Percentiles rank a stretch among this genome's conserved stretches.
Conservation (phyloP, 805 yeast genomes). For the Saturnispora sekii region DNA sequence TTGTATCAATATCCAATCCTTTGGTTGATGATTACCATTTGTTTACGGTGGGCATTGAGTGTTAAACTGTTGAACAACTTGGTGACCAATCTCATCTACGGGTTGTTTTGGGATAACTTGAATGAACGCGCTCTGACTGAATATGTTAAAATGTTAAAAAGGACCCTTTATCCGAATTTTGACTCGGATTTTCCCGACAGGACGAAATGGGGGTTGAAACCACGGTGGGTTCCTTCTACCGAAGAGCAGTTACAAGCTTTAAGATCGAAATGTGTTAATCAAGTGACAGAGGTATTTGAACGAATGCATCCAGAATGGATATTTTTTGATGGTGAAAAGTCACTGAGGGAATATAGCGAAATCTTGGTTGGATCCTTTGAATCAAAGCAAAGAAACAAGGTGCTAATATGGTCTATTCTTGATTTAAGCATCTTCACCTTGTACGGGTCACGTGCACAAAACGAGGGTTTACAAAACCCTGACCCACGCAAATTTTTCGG, state of each 20-base stretch:
- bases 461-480: slow-evolving; percentile 4
- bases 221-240: slow-evolving; percentile 3
- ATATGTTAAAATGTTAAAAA: slow-evolving; percentile 30
- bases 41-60: not conserved
- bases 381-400: not conserved
- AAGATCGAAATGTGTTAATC: not conserved
- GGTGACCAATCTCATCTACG: slow-evolving; percentile 17
- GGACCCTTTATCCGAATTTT: slow-evolving; percentile 32
- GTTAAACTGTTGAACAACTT: slow-evolving; percentile 2
- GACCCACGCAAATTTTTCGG: not conserved
- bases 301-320: not conserved
- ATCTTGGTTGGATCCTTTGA: not conserved
- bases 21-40: slow-evolving; percentile 3
- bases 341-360: not conserved
- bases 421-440: not conserved
- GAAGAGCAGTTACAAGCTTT: not conserved
- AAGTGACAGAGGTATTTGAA: not conserved
- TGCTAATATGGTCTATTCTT: not conserved
- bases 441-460: slow-evolving; percentile 5
- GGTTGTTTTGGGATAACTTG: slow-evolving; percentile 40
- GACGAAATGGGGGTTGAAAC: slow-evolving; percentile 5
- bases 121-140: slow-evolving; percentile 47
- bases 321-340: not conserved
- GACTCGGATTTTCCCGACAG: not conserved
- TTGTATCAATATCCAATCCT: slow-evolving; percentile 8